A percentile compares a stretch with the other conserved stretches of the same genome.
Conservation (phyloP, 2,329 filamentous ascomycete species). For the Colletotrichum melonis region DNA sequence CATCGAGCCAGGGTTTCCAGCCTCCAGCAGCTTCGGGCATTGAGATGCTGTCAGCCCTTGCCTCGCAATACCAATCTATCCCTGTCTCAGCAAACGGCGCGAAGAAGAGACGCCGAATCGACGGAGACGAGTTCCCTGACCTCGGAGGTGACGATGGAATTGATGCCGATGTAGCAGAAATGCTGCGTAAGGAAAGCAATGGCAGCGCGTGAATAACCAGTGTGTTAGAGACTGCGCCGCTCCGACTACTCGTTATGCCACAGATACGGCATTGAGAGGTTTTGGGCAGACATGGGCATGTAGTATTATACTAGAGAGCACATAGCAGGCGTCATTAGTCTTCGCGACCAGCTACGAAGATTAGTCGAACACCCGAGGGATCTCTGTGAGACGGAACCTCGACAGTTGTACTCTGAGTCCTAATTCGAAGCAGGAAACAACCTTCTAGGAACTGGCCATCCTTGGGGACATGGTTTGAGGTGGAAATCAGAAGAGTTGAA, state of each 20-base stretch:
- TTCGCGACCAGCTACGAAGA: not conserved
- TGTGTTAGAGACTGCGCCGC: not conserved
- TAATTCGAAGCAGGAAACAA: not conserved
- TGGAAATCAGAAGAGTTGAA: not conserved
- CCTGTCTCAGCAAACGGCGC: conserved; percentile 62
- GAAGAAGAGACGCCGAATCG: conserved; percentile 67
- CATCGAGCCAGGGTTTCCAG: conserved; percentile 38
- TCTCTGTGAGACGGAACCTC: not conserved
- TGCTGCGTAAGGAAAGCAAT: conserved; percentile 58
- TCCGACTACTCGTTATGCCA: not conserved
- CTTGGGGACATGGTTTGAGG: not conserved
- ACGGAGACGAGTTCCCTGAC: conserved; percentile 63
- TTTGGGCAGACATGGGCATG: not conserved
- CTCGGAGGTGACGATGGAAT: conserved; percentile 66
- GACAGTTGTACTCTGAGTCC: not conserved
- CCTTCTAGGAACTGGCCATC: not conserved
- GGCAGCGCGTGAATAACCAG: conserved; percentile 18
- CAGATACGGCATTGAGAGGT: not conserved
- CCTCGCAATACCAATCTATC: conserved; percentile 60
- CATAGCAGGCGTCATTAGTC: not conserved
- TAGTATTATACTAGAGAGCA: conserved; percentile 16
- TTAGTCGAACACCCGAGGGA: not conserved
- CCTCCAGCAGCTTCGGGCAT: conserved; percentile 45
- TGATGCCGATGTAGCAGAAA: conserved; percentile 67
- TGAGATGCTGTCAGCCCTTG: conserved; percentile 53